phyloP scores from a whole-genome alignment of 2,329 filamentous ascomycete species.

The Colletotrichum falcatum region DNA sequence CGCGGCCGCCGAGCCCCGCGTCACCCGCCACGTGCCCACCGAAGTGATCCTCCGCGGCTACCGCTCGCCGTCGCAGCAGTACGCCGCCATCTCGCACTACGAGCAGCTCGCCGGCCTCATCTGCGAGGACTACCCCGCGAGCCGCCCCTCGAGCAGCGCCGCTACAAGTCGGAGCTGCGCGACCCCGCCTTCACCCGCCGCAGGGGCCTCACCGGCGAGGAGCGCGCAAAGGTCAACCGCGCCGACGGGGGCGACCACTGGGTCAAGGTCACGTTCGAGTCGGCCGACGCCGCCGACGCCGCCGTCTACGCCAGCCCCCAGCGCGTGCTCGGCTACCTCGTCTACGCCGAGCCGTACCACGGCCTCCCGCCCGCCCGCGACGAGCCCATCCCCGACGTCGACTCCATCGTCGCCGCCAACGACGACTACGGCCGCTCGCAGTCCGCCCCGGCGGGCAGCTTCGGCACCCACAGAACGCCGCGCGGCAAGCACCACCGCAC shows the following conservation, averaged over 20 bases:
- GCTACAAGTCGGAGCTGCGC: constrained; percentile 80
- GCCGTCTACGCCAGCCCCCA: constrained; percentile 79
- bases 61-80: constrained; percentile 72
- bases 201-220: constrained; percentile 74
- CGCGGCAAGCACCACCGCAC: constrained; percentile 43
- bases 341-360: constrained; percentile 78
- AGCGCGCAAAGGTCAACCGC: constrained; percentile 82
- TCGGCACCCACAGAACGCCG: constrained; percentile 42
- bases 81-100: constrained; percentile 90
- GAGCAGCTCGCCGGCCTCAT: constrained; percentile 88
- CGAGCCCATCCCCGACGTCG: constrained; percentile 68
- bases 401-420: constrained; percentile 52
- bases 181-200: constrained; percentile 78
- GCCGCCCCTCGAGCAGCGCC: constrained; percentile 76
- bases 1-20: constrained; percentile 46
- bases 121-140: constrained; percentile 94
- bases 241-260: constrained; percentile 90
- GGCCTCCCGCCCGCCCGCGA: constrained; percentile 74
- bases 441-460: constrained; percentile 51
- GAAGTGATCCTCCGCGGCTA: constrained; percentile 92
- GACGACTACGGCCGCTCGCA: constrained; percentile 49
- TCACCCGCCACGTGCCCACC: constrained; percentile 61
- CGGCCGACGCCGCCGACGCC: constrained; percentile 75
- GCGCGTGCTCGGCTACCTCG: constrained; percentile 75
- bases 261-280: constrained; percentile 90